Base-by-base conservation (phyloP, 2,329 filamentous ascomycete genomes). In the Penicillium brevicompactum region DNA sequence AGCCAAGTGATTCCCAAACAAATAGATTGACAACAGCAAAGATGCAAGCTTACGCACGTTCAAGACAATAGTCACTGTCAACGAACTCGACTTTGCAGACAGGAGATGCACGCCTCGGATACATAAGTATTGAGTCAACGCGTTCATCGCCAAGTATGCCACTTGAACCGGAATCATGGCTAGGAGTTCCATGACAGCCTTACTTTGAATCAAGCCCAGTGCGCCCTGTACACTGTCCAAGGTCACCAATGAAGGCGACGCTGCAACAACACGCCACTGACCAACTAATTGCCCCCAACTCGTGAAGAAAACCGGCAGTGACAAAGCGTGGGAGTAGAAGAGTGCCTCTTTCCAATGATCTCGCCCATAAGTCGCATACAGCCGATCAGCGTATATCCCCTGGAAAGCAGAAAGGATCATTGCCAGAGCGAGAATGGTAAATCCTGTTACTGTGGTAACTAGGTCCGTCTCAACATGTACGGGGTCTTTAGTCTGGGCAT, bases 101-200 rank as follows among this genome's bases (percentile, higher is more conserved):
- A 99, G 81, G n/a, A 96, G 83, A 65, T 97, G 97, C 54, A 99
- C 94, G 1, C 94, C 94, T 3, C 92, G 89, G 60, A 99, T 97
- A 73, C 94, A 99, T 22, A 92, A 84, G 67, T 97, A 91, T 74
- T 99, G 94, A 3, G 94, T 97, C 46, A 95, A 70, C 0, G 95
- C 91, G 64, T 80, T 78, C 59, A 79, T 63, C 8, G 75, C 30
- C 46, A 80, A 68, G 38, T 74, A 74, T 10, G 73, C 59, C 4
- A 76, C 61, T 47, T 74, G 72, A 22, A 72, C 65, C 3, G 75
- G 72, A 14, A 72, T 60, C 22, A 58, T 53, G 37, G 67, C 60
- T 18, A 72, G 55, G 3, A 69, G 41, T 51, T 67, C 58, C 37
- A 63, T 56, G 32, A 71, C 43, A 43, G 64, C 49, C 50, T 57